Conservation (phyloP, 2,329 filamentous ascomycete genomes). For the Metarhizium humberi region DNA sequence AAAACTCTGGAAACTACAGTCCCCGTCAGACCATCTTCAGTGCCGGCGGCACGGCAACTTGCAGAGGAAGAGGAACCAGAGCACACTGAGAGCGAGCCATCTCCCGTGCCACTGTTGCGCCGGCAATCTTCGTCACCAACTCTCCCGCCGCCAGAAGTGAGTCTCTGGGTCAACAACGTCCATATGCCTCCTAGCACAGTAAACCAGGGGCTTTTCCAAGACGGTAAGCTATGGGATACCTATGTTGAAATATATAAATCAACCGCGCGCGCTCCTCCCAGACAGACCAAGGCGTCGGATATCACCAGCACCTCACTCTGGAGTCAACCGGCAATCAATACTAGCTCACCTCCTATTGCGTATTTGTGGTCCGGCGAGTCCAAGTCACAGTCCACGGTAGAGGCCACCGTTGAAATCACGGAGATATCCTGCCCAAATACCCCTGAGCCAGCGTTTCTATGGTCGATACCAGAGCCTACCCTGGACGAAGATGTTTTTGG, state of each 20-base stretch:
- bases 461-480: background rate
- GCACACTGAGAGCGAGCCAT: background rate
- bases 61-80: background rate
- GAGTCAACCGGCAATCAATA: conserved; percentile 7
- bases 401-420: background rate
- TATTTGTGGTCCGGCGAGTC: background rate
- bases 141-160: background rate
- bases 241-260: background rate
- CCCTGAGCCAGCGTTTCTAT: background rate
- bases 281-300: conserved; percentile 12
- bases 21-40: background rate
- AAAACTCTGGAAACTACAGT: background rate
- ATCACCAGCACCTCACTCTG: conserved; percentile 30
- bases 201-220: conserved; percentile 23
- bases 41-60: background rate
- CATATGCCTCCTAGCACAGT: background rate
- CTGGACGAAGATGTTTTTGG: conserved; percentile 4
- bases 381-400: background rate
- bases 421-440: background rate
- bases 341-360: background rate
- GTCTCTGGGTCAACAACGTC: background rate
- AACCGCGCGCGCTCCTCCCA: conserved; percentile 18
- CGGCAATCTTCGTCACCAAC: conserved; percentile 1
- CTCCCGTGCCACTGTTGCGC: background rate
- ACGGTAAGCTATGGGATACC: conserved; percentile 1